Conservation (phyloP, 352 stramenopile genomes). For the Globisporangium uncinulatum region DNA sequence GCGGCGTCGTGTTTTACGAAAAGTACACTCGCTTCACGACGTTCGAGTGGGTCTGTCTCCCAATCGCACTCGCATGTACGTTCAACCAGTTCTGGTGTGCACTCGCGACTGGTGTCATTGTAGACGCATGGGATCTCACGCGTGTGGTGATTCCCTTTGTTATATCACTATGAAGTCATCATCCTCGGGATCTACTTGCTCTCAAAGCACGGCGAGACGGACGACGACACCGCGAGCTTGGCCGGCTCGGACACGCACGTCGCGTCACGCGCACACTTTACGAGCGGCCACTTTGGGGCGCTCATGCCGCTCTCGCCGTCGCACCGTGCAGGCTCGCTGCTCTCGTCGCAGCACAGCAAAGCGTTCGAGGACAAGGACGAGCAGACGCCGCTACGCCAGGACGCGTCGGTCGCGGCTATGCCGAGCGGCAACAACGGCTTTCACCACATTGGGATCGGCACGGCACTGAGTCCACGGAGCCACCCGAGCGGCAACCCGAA, state of each 20-base stretch:
- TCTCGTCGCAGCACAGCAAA: slow-evolving; percentile 33
- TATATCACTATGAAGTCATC: slow-evolving; percentile 40
- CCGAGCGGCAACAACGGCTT: slow-evolving; percentile 1
- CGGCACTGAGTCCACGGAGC: neutral
- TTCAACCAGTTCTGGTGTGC: neutral
- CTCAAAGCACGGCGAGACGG: slow-evolving; percentile 65
- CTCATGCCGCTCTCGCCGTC: slow-evolving; percentile 77
- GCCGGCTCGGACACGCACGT: slow-evolving; percentile 16
- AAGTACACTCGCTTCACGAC: slow-evolving; percentile 76
- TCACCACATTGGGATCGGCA: neutral
- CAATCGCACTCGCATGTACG: slow-evolving; percentile 67
- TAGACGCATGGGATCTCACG: neutral
- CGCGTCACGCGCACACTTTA: slow-evolving; percentile 39
- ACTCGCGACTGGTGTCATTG: neutral
- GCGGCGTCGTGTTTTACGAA: slow-evolving; percentile 81
- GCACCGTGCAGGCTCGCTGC: slow-evolving; percentile 30
- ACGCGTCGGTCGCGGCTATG: slow-evolving; percentile 1
- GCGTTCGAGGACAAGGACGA: slow-evolving; percentile 46
- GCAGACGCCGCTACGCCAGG: slow-evolving; percentile 26
- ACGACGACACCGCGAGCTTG: slow-evolving; percentile 20
- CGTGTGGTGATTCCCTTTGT: neutral
- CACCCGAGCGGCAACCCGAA: neutral
- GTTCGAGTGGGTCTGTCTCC: slow-evolving; percentile 81
- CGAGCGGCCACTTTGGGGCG: slow-evolving; percentile 65
- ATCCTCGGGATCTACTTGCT: slow-evolving; percentile 81